Conservation (phyloP, 2,329 filamentous ascomycete genomes). For the Cercospora beticola region DNA sequence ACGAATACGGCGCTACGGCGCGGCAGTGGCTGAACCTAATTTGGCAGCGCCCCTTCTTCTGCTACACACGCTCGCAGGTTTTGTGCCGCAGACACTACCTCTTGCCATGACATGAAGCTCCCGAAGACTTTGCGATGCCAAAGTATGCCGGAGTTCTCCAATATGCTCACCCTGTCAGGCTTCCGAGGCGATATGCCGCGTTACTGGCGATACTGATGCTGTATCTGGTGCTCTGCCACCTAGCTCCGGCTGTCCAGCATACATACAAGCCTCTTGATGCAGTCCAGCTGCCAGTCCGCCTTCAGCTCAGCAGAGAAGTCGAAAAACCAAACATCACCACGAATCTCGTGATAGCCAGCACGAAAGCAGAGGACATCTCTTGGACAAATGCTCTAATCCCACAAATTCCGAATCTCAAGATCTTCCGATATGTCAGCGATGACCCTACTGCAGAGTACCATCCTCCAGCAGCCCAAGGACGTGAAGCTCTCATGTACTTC, state of each 20-base stretch:
- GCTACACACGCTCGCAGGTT: background rate
- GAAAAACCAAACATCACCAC: background rate
- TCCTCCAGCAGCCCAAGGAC: constrained; percentile 57
- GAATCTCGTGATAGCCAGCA: constrained; percentile 24
- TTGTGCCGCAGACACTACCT: background rate
- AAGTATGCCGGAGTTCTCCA: background rate
- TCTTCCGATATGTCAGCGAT: constrained; percentile 24
- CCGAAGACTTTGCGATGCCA: background rate
- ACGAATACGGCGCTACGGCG: background rate
- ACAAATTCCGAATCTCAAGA: constrained; percentile 22
- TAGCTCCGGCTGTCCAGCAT: constrained; percentile 6
- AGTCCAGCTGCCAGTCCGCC: background rate
- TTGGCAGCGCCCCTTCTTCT: background rate
- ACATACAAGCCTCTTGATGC: background rate
- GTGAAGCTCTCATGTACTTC: constrained; percentile 62
- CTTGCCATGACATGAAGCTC: background rate
- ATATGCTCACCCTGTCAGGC: background rate
- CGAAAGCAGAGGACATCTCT: constrained; percentile 20
- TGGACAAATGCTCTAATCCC: constrained; percentile 18
- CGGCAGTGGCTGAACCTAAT: background rate
- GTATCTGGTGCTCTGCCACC: background rate
- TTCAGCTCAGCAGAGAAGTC: background rate
- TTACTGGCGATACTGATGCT: background rate
- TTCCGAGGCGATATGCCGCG: background rate
- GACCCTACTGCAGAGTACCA: constrained; percentile 44